phyloP scores from a whole-genome alignment of 2,329 filamentous ascomycete genomes.

The Dactylellina sp. region DNA sequence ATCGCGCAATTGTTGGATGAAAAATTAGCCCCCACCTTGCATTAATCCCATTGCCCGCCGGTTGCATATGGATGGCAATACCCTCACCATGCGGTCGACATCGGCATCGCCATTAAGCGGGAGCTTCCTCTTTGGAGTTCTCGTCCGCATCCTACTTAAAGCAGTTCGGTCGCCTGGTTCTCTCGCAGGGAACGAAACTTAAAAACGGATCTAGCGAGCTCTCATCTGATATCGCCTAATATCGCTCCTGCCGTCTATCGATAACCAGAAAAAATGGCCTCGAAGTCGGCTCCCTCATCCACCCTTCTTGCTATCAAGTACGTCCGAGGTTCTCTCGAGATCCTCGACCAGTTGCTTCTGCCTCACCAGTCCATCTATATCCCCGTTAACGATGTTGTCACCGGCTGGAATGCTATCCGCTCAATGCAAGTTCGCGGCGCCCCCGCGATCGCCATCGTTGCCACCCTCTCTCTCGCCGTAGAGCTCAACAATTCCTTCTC shows the following conservation, averaged over 20 bases:
- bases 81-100: not conserved
- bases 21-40: no score
- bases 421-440: conserved; percentile 84
- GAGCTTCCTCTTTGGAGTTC: not conserved
- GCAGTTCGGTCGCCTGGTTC: not conserved
- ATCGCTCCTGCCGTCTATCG: not conserved
- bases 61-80: not conserved
- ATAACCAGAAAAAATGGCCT: conserved; percentile 1
- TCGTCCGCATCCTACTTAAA: not conserved
- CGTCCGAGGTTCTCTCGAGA: conserved; percentile 74
- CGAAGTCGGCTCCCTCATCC: no score
- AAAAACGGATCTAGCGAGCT: not conserved
- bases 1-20: conserved; percentile 18
- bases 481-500: conserved; percentile 73
- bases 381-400: conserved; percentile 74
- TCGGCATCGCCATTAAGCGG: not conserved
- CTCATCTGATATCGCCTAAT: conserved; percentile 13
- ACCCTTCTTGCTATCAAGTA: conserved; percentile 81
- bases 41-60: no score
- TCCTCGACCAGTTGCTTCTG: conserved; percentile 84
- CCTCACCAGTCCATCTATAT: conserved; percentile 85
- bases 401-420: conserved; percentile 85
- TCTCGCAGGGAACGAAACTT: not conserved
- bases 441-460: conserved; percentile 98
- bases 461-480: conserved; percentile 85